phyloP scores from a whole-genome alignment of 1,139 yeast species.

The Taphrina betulina region DNA sequence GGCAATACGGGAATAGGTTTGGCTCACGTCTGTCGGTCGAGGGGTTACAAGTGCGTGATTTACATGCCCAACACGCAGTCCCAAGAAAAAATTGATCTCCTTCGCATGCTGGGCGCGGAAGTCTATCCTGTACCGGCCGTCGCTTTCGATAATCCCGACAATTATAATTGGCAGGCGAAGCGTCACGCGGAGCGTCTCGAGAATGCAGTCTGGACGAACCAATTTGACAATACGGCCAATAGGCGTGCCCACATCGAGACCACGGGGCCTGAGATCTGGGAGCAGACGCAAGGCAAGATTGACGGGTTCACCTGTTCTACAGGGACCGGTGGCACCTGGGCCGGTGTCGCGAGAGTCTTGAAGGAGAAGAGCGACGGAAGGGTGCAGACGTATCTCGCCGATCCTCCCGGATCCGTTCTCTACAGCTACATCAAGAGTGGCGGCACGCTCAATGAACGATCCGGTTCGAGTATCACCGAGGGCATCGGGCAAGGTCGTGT shows the following conservation, averaged over 20 bases:
- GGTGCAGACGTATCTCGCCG: conserved; percentile 70
- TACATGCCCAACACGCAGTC: conserved; percentile 87
- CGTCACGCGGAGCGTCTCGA: conserved; percentile 72
- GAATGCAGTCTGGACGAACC: conserved; percentile 90
- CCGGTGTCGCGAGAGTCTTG: conserved; percentile 74
- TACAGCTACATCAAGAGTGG: conserved; percentile 71
- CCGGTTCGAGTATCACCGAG: conserved; percentile 86
- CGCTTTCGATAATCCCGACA: conserved; percentile 73
- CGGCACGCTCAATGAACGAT: conserved; percentile 61
- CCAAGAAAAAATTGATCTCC: conserved; percentile 69
- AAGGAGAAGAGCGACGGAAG: conserved; percentile 61
- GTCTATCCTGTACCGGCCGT: conserved; percentile 90
- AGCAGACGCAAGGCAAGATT: conserved; percentile 75
- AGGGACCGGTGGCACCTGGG: conserved; percentile 89
- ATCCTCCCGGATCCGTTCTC: conserved; percentile 88
- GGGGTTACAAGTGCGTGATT: conserved; percentile 78
- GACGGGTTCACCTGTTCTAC: conserved; percentile 87
- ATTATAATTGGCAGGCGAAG: conserved; percentile 58
- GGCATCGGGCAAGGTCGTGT: conserved; percentile 95
- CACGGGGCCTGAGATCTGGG: conserved; percentile 92
- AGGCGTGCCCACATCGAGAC: conserved; percentile 87
- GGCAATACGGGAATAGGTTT: conserved; percentile 88
- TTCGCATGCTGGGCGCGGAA: conserved; percentile 75
- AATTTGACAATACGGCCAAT: conserved; percentile 81
- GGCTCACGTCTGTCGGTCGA: conserved; percentile 81